phyloP scores from a whole-genome alignment of 768 basidiomycete genomes.

The Auricularia sp. region DNA sequence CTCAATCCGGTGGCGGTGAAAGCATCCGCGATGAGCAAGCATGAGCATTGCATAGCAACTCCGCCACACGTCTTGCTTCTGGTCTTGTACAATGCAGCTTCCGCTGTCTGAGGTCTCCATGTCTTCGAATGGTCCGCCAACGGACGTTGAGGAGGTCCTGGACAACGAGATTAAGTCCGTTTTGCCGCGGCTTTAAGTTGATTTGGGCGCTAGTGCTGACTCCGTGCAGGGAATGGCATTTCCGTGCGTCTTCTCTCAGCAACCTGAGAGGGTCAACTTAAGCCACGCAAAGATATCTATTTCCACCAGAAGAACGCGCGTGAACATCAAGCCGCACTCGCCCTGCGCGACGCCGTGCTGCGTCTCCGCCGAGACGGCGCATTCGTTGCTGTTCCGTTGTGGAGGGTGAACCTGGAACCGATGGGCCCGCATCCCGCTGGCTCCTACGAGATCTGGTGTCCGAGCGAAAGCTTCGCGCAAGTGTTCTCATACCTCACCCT shows the following conservation, averaged over 20 bases:
- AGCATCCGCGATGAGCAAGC: not conserved
- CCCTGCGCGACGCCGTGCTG: constrained; percentile 61
- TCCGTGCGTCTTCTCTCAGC: constrained; percentile 38
- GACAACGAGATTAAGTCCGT: constrained; percentile 53
- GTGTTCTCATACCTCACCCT: constrained; percentile 70
- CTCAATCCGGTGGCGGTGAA: not conserved
- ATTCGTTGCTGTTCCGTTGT: constrained; percentile 69
- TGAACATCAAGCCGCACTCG: constrained; percentile 54
- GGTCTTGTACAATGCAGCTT: not conserved
- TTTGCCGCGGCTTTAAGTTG: not conserved
- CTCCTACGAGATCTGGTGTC: constrained; percentile 76
- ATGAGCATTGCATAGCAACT: not conserved
- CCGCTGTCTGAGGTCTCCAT: not conserved
- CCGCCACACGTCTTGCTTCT: not conserved
- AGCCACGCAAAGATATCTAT: constrained; percentile 50
- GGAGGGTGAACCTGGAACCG: constrained; percentile 56
- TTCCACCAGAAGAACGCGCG: constrained; percentile 57
- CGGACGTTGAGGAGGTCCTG: constrained; percentile 47
- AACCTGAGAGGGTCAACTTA: not conserved
- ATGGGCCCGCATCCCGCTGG: constrained; percentile 72
- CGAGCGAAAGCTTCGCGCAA: constrained; percentile 58
- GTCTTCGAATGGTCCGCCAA: constrained; percentile 19
- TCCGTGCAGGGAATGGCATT: constrained; percentile 60
- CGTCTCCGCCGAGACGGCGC: constrained; percentile 63
- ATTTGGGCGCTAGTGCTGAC: not conserved